Evolutionary conservation across 2,329 filamentous ascomycete species (phyloP).

Genomic region (Xylaria sp.): DNA sequence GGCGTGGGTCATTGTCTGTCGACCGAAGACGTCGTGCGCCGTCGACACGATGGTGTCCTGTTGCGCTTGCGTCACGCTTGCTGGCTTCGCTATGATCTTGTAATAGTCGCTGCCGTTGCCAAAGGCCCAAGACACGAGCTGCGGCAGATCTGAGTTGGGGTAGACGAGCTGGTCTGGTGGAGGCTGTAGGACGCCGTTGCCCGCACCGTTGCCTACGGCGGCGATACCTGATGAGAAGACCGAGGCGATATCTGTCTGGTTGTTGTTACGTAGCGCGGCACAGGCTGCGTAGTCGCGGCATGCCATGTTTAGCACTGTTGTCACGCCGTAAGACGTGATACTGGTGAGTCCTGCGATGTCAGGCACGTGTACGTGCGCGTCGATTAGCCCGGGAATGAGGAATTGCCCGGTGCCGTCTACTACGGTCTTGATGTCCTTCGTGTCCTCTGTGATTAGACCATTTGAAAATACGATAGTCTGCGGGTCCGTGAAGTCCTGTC

Average conservation of each 20-base stretch:
- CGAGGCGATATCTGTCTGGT: slow-evolving; percentile 35
- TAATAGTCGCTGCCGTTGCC: slow-evolving; percentile 41
- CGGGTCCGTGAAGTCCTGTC: slow-evolving; percentile 29
- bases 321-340: slow-evolving; percentile 45
- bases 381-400: slow-evolving; percentile 48
- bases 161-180: slow-evolving; percentile 30
- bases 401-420: slow-evolving; percentile 44
- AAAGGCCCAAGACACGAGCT: slow-evolving; percentile 38
- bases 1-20: slow-evolving; percentile 41
- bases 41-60: slow-evolving; percentile 40
- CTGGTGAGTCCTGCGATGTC: slow-evolving; percentile 38
- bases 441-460: slow-evolving; percentile 34
- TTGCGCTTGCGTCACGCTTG: slow-evolving; percentile 37
- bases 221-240: slow-evolving; percentile 32
- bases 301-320: slow-evolving; percentile 45
- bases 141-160: slow-evolving; percentile 30
- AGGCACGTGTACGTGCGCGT: slow-evolving; percentile 45
- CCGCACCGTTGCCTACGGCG: slow-evolving; percentile 27
- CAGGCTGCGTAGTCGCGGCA: slow-evolving; percentile 40
- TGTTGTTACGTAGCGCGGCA: slow-evolving; percentile 32
- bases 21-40: slow-evolving; percentile 30
- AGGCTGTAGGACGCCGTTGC: slow-evolving; percentile 34
- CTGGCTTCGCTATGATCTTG: slow-evolving; percentile 34
- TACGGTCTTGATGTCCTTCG: slow-evolving; percentile 21
- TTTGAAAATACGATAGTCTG: slow-evolving; percentile 36